These are phyloP conservation scores for Xylariaceae sp. DNA, from an alignment of 2,329 filamentous ascomycete species.

Conservation along the genomic window DNA sequence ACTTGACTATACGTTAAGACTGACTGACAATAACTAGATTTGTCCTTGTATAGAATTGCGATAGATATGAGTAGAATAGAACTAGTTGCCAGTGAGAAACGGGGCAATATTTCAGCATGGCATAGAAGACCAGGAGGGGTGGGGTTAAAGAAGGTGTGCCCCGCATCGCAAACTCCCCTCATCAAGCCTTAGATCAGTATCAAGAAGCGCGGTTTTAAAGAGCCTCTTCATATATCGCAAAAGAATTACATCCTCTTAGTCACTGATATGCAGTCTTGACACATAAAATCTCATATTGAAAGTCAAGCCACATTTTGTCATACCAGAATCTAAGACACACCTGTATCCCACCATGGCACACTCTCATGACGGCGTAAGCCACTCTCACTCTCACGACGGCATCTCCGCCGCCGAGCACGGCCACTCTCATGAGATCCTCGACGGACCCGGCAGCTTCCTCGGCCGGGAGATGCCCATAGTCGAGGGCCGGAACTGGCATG, in stretches of 20 bases:
- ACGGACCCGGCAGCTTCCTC: conserved; percentile 88
- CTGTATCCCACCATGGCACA: conserved; percentile 47
- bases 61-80: neutral
- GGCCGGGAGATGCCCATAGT: conserved; percentile 92
- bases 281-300: conserved; percentile 9
- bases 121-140: neutral
- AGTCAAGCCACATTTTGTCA: too few species aligned
- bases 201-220: too few species aligned
- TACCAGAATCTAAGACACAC: neutral
- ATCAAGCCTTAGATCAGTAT: too few species aligned
- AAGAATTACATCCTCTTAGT: conserved; percentile 13
- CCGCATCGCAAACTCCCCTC: conserved; percentile 19
- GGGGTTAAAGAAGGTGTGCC: conserved; percentile 11
- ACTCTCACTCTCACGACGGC: conserved; percentile 55
- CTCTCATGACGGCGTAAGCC: conserved; percentile 59
- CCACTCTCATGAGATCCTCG: conserved; percentile 93
- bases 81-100: neutral
- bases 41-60: too few species aligned
- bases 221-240: neutral
- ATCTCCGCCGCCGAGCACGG: conserved; percentile 76
- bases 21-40: too few species aligned
- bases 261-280: conserved; percentile 13
- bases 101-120: too few species aligned
- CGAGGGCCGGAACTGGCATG: conserved; percentile 84
- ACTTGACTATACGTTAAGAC: too few species aligned